Percentiles rank a stretch among this genome's conserved stretches.
Conservation (phyloP, 1,284 basidiomycete species). For the Sparassis latifolia region DNA sequence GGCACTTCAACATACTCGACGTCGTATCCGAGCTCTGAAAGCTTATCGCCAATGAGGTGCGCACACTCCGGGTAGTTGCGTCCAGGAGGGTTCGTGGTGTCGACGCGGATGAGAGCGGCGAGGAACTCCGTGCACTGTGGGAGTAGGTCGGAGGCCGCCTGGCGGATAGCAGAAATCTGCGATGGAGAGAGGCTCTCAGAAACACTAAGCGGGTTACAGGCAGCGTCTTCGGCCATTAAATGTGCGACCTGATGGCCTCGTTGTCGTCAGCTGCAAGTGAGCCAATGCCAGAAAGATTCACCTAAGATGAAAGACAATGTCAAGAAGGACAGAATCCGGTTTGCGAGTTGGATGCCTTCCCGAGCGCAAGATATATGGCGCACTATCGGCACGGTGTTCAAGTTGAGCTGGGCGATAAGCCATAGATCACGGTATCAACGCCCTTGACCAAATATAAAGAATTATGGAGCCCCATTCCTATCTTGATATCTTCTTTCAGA, state of each 20-base stretch:
- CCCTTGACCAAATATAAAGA: no score
- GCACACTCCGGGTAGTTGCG: conserved; percentile 7
- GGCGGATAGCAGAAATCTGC: conserved; percentile 6
- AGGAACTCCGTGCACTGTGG: conserved; percentile 4
- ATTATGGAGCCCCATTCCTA: no score
- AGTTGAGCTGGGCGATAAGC: no score
- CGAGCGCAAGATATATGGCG: no score
- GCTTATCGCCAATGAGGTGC: conserved; percentile 3
- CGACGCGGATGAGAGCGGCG: conserved; percentile 2
- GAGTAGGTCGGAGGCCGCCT: conserved; percentile 4
- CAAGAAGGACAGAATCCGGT: no score
- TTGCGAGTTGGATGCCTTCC: no score
- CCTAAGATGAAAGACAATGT: no score
- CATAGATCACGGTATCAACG: no score
- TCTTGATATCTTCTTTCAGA: no score
- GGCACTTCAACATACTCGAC: conserved; percentile 7
- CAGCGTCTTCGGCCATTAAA: neutral
- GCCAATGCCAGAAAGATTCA: no score
- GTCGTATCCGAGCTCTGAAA: conserved; percentile 1
- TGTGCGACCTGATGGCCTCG: neutral
- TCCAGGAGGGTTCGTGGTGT: conserved; percentile 8
- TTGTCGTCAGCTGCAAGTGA: neutral
- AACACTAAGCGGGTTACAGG: neutral
- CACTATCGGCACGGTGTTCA: no score
- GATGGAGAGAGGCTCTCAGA: neutral